Conservation (phyloP, 2,329 filamentous ascomycete species). For the Pestalotiopsis fici region DNA sequence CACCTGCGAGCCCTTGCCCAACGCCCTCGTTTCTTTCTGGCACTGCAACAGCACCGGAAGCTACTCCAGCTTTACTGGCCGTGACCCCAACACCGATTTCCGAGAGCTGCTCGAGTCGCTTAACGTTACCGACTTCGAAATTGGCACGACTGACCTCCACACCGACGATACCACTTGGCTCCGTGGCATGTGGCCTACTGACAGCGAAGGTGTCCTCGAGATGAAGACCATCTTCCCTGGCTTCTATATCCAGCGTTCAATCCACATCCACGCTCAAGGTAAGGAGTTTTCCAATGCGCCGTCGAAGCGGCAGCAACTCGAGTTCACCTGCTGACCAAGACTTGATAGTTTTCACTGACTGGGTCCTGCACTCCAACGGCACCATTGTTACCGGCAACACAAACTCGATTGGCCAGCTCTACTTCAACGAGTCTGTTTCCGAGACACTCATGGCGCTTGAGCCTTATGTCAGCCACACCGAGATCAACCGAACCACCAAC, state of each 20-base stretch:
- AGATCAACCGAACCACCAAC: constrained; percentile 36
- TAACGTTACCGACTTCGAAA: constrained; percentile 21
- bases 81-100: constrained; percentile 29
- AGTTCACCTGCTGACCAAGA: background rate
- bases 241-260: constrained; percentile 21
- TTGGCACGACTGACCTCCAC: constrained; percentile 19
- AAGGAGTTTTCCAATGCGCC: background rate
- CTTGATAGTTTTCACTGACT: constrained; percentile 12
- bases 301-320: too few relatives aligned
- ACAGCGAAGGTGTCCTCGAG: constrained; percentile 25
- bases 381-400: constrained; percentile 14
- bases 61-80: constrained; percentile 35
- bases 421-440: constrained; percentile 14
- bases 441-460: constrained; percentile 32
- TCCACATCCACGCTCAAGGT: constrained; percentile 21
- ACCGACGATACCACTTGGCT: constrained; percentile 29
- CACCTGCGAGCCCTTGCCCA: constrained; percentile 38
- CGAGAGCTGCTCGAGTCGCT: constrained; percentile 25
- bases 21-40: constrained; percentile 45
- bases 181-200: constrained; percentile 28
- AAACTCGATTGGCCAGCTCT: constrained; percentile 16
- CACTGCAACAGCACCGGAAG: constrained; percentile 45
- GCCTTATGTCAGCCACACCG: constrained; percentile 32
- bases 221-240: constrained; percentile 23
- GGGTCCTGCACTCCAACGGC: constrained; percentile 15